Percentiles rank a stretch among this genome's conserved stretches.
These are phyloP conservation scores for Verticillium nubilum DNA, from an alignment of 2,329 filamentous ascomycete species.

Conservation along the genomic window DNA sequence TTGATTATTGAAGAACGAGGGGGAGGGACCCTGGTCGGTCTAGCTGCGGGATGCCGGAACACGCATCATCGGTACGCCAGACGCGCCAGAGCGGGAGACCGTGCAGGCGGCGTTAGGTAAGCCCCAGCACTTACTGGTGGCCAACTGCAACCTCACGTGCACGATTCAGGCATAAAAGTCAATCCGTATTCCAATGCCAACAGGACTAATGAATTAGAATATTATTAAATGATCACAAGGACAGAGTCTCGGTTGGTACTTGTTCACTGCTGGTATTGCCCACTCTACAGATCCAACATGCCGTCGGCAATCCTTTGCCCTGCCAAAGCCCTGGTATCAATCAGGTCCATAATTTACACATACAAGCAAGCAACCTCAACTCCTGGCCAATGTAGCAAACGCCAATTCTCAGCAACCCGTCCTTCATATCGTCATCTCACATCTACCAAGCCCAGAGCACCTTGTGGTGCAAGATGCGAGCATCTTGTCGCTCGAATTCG, in stretches of 20 bases:
- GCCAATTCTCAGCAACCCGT: not conserved
- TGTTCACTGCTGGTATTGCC: not conserved
- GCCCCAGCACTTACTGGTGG: not conserved
- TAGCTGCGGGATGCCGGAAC: not conserved
- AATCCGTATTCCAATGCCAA: not conserved
- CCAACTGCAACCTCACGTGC: not conserved
- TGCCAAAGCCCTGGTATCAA: not conserved
- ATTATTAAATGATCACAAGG: not conserved
- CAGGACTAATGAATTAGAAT: not conserved
- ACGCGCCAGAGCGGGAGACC: not conserved
- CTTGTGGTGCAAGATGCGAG: constrained; percentile 80
- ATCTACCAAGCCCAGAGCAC: constrained; percentile 56
- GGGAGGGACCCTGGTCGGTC: not conserved
- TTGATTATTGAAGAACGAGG: not conserved
- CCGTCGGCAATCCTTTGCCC: not conserved
- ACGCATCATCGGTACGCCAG: not conserved
- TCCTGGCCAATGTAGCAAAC: not conserved
- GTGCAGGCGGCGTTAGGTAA: not conserved
- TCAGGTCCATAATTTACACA: not conserved
- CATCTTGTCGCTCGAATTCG: constrained; percentile 84
- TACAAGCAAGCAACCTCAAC: not conserved
- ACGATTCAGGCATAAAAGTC: not conserved
- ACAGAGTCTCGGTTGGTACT: not conserved
- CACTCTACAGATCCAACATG: not conserved
- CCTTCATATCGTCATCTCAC: not conserved